phyloP scores from a whole-genome alignment of 1,284 basidiomycete species.

The Cryptococcus amylolentus region DNA sequence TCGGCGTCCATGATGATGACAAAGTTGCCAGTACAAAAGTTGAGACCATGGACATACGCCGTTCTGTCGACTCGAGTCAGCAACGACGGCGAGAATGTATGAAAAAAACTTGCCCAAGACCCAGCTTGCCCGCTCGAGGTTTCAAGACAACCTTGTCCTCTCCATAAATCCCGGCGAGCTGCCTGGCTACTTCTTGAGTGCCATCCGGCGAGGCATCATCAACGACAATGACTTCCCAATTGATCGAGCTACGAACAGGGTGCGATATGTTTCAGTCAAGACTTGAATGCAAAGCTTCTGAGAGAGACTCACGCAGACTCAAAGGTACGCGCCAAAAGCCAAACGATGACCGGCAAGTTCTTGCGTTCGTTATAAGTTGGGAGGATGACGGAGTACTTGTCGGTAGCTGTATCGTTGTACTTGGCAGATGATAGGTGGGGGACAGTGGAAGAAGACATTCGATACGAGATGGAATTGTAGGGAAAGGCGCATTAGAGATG shows the following conservation, averaged over 20 bases:
- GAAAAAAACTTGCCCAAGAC: conserved; percentile 64
- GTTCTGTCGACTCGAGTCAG: conserved; percentile 57
- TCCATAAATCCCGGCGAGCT: conserved; percentile 73
- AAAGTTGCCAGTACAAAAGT: conserved; percentile 85
- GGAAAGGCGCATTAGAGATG: neutral
- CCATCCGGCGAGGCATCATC: conserved; percentile 90
- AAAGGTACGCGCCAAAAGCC: conserved; percentile 74
- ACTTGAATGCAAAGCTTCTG: neutral
- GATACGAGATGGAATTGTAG: neutral
- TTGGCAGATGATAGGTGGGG: neutral
- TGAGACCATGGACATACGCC: conserved; percentile 85
- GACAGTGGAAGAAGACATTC: neutral
- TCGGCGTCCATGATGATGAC: conserved; percentile 96
- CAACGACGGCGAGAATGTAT: neutral
- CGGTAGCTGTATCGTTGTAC: conserved; percentile 18
- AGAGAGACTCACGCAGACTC: conserved; percentile 57
- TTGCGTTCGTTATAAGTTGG: conserved; percentile 92
- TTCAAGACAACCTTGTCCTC: conserved; percentile 78
- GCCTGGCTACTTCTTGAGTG: conserved; percentile 77
- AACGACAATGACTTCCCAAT: conserved; percentile 84
- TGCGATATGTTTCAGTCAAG: neutral
- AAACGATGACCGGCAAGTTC: conserved; percentile 81
- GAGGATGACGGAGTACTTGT: conserved; percentile 80
- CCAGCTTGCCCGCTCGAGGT: conserved; percentile 82
- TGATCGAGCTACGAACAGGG: conserved; percentile 51